Evolutionary conservation across 2,329 filamentous ascomycete species (phyloP).

Genomic region (Hypoxylon sp.): DNA sequence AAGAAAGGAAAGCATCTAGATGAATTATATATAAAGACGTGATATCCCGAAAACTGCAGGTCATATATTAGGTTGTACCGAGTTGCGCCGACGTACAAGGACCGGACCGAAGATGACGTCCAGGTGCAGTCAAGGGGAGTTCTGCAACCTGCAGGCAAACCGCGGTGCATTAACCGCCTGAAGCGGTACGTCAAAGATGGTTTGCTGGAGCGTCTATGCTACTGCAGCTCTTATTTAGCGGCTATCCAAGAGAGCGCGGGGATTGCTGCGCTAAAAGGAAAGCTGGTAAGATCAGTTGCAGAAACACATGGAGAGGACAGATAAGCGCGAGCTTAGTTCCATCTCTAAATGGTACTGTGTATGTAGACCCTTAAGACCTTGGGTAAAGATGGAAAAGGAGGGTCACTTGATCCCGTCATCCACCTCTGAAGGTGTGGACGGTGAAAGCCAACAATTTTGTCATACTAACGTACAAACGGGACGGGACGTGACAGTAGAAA

Average conservation of each 20-base stretch:
- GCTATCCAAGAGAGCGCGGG: slow-evolving; percentile 24
- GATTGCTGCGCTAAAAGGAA: slow-evolving; percentile 32
- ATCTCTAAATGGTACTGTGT: slow-evolving; percentile 8
- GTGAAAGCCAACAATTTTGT: slow-evolving; percentile 4
- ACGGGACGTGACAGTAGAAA: not conserved
- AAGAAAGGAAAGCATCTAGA: slow-evolving; percentile 17
- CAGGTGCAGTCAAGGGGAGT: slow-evolving; percentile 32
- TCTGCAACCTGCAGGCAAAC: slow-evolving; percentile 28
- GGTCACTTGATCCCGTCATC: slow-evolving; percentile 25
- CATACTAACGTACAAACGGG: slow-evolving; percentile 11
- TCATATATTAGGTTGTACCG: slow-evolving; percentile 41
- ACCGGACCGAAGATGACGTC: slow-evolving; percentile 48
- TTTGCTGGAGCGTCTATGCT: slow-evolving; percentile 35
- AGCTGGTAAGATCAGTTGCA: slow-evolving; percentile 18
- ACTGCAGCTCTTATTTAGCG: slow-evolving; percentile 41
- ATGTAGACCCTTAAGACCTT: slow-evolving; percentile 10
- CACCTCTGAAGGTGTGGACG: slow-evolving; percentile 4
- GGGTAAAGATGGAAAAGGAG: slow-evolving; percentile 19
- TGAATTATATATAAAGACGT: slow-evolving; percentile 34
- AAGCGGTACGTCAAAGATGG: slow-evolving; percentile 34
- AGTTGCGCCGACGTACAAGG: slow-evolving; percentile 43
- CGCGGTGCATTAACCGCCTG: slow-evolving; percentile 42
- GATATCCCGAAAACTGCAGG: slow-evolving; percentile 39
- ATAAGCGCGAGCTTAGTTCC: slow-evolving; percentile 35
- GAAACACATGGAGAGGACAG: slow-evolving; percentile 21